Evolutionary conservation across 176 grass and related monocot species (phyloP), one percentile per base, ranked within the genome.

Genomic region (Aegilops tauschii): DNA sequence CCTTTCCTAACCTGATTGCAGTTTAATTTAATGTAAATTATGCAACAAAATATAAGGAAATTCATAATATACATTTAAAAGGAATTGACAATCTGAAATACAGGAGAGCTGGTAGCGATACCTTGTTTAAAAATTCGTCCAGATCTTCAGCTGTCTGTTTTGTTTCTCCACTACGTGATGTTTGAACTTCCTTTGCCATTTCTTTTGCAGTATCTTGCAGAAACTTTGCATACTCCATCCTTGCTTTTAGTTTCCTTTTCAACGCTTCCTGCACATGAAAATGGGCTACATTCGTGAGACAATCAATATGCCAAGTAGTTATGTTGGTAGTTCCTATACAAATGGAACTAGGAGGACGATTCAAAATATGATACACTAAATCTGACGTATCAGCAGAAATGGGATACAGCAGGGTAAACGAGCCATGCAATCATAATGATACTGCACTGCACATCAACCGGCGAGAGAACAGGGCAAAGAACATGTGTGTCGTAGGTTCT

Each of bases 141-240:
- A 99, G 82, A 87, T 99, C 94, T 90, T 99, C 94, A 88, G 97
- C 94, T 68, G 94, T 96, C 84, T 94, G 94, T 85, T 92, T 99
- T 82, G 87, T 91, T 75, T 99, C 92, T 79, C 94, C 94, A 88
- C 88, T 94, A 80, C 89, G 93, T 80, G 90, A 96, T 82, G 79
- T 82, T 84, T 99, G 97, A 37, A 96, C 80, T 94, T 96, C 97
- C 90, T 96, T 99, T 54, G 90, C 92, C 97, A 96, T 96, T 94
- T 99, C 92, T 93, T 94, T 93, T 80, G 92, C 90, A 65, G 94
- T 99, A 61, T 99, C 97, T 88, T 99, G 97, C 89, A 99, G 93
- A 93, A 99, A 99, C 63, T 92, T 96, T 73, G 94, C 97, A 88
- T 99, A 99, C 73, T 96, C 94, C 39, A 99, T 94, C 87, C 90